Conservation (phyloP, 495 filamentous ascomycete species). For the Geoglossum glabrum region DNA sequence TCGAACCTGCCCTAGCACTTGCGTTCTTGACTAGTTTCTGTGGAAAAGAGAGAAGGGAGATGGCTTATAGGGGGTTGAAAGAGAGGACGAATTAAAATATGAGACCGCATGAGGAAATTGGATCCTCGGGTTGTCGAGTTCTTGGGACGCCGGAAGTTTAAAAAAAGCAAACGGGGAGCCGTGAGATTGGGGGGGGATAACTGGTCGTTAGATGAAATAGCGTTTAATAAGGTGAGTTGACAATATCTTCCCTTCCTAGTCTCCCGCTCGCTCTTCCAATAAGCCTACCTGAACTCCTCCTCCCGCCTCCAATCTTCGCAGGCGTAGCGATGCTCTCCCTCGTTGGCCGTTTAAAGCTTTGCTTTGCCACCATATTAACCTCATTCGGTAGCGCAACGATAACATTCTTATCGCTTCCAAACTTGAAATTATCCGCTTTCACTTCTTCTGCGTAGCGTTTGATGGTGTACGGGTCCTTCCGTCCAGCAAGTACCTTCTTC, state of each 20-base stretch:
- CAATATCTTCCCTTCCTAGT: conserved; percentile 55
- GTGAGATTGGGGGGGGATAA: neutral
- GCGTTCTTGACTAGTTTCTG: neutral
- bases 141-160: neutral
- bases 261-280: conserved; percentile 18
- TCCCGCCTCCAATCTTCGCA: conserved; percentile 26
- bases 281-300: conserved; percentile 28
- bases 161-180: neutral
- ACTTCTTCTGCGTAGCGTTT: conserved; percentile 90
- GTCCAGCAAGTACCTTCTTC: conserved; percentile 60
- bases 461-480: conserved; percentile 80
- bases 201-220: neutral
- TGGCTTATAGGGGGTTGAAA: neutral
- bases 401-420: conserved; percentile 88
- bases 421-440: conserved; percentile 98
- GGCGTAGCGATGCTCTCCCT: conserved; percentile 72
- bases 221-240: conserved; percentile 58
- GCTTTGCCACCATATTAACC: conserved; percentile 87
- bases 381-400: conserved; percentile 94
- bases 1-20: no score
- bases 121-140: neutral
- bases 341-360: conserved; percentile 68
- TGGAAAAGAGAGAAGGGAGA: neutral
- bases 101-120: neutral
- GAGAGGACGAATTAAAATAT: neutral